Evolutionary conservation across 2,329 filamentous ascomycete genomes (phyloP).

Genomic region (Thielaviopsis ethacetica): DNA sequence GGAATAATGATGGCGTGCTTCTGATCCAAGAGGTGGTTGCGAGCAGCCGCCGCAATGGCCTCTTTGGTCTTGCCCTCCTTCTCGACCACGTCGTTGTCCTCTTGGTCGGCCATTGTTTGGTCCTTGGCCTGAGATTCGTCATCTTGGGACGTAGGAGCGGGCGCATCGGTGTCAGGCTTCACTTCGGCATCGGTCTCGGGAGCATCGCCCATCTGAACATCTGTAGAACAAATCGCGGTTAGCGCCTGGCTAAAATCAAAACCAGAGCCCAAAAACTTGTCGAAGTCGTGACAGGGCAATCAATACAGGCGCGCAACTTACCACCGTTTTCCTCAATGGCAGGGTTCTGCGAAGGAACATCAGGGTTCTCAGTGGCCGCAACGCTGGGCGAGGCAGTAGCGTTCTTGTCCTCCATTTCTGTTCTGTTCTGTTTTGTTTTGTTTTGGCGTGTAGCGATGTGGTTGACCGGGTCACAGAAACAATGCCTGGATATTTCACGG

Average conservation of each 20-base stretch:
- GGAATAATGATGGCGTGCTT: conserved; percentile 92
- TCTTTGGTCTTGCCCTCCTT: conserved; percentile 60
- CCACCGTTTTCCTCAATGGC: conserved; percentile 10
- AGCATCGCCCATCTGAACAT: conserved; percentile 47
- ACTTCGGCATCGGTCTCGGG: conserved; percentile 30
- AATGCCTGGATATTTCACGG: background rate
- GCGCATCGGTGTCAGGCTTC: conserved; percentile 45
- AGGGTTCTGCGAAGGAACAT: background rate
- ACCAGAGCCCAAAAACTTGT: background rate
- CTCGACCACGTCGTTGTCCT: conserved; percentile 32
- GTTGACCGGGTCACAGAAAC: background rate
- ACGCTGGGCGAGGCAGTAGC: background rate
- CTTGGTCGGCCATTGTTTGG: conserved; percentile 32
- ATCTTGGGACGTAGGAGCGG: conserved; percentile 47
- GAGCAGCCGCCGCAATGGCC: conserved; percentile 67
- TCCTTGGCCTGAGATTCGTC: conserved; percentile 33
- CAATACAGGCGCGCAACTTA: conserved; percentile 4
- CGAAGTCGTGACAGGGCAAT: background rate
- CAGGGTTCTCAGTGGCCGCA: background rate
- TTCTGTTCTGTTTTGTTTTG: background rate
- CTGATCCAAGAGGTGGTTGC: conserved; percentile 82
- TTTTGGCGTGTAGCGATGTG: background rate
- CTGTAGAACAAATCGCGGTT: conserved; percentile 20
- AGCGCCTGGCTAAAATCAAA: background rate
- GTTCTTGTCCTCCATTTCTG: conserved; percentile 7